A percentile compares a stretch with the other conserved stretches of the same genome.
phyloP scores from a whole-genome alignment of 768 basidiomycete species.

The Thelephora aurantiotincta region DNA sequence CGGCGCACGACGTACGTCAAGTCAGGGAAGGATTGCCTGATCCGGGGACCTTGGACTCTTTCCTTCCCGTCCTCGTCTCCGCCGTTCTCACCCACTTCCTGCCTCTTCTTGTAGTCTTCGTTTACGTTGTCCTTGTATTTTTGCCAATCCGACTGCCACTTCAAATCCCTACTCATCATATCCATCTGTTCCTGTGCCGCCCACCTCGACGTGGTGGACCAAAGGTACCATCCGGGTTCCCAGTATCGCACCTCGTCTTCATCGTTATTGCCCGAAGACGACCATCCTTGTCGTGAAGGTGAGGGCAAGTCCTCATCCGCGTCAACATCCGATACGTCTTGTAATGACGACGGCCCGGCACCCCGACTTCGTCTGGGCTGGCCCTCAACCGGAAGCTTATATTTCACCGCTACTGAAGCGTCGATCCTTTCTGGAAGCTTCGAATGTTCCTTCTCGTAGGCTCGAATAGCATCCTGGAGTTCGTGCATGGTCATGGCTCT shows the following conservation, averaged over 20 bases:
- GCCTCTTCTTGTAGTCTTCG: constrained; percentile 34
- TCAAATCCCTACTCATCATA: constrained; percentile 44
- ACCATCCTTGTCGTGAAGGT: background rate
- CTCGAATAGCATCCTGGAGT: constrained; percentile 1
- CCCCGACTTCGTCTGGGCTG: constrained; percentile 21
- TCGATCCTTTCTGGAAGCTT: constrained; percentile 6
- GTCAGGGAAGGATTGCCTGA: constrained; percentile 9
- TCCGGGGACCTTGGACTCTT: background rate
- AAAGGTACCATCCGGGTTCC: constrained; percentile 68
- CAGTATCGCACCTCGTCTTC: constrained; percentile 37
- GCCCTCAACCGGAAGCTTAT: constrained; percentile 55
- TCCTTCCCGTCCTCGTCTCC: background rate
- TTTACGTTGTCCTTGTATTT: constrained; percentile 28
- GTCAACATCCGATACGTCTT: background rate
- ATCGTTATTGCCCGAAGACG: constrained; percentile 4
- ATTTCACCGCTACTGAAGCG: constrained; percentile 16
- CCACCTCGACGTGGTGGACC: constrained; percentile 41
- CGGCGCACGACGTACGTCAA: constrained; percentile 6
- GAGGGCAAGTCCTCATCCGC: constrained; percentile 7
- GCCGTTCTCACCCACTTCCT: constrained; percentile 7
- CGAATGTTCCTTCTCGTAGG: background rate
- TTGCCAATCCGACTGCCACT: constrained; percentile 31
- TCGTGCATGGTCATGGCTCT: constrained; percentile 11
- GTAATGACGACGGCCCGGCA: background rate
- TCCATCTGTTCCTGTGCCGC: constrained; percentile 41